Evolutionary conservation across 176 grass and related monocot genomes (phyloP), one percentile per base, ranked within the genome.

Genomic region (Areca catechu): DNA sequence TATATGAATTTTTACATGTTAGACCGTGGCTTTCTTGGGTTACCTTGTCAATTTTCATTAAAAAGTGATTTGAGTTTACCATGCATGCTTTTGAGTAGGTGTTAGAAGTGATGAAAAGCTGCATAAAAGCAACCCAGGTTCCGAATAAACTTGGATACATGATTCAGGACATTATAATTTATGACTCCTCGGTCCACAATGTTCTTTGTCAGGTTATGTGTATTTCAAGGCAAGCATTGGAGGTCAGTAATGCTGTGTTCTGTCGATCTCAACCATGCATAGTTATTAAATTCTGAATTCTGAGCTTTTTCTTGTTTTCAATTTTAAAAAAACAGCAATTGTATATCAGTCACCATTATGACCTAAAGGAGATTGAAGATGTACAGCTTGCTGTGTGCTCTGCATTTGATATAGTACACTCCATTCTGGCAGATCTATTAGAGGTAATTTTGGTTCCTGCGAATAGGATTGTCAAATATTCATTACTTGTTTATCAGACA

Each of bases 131-230:
- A 19, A 71, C 75, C 25, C 75, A 84, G 54, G 60, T 58, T 12
- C 74, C 69, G 22, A 61, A 77, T 57, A 81, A 64, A 60, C 77
- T 90, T 58, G 71, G 83, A 51, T 65, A 58, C 69, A 80, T 84
- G 17, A 73, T 90, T 72, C 79, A 71, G 76, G 83, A 88, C 58
- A 82, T 91, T 77, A 69, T 97, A 60, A 51, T 90, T 20, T 82
- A 76, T 82, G 86, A 97, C 79, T 85, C 77, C 51, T 89, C 92
- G 50, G 56, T 90, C n/a, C 83, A 84, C 19, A 84, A 54, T 72
- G 62, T 85, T 55, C 69, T 97, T 61, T 91, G 77, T 74, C 71
- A 60, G 27, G 66, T 80, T 73, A 20, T 97, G 57, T 79, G 72
- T 7, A 66, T 69, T 28, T 82, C 80, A 48, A 77, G 65, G 15